phyloP scores from a whole-genome alignment of 768 basidiomycete genomes.

The Strobilomyces confusus region DNA sequence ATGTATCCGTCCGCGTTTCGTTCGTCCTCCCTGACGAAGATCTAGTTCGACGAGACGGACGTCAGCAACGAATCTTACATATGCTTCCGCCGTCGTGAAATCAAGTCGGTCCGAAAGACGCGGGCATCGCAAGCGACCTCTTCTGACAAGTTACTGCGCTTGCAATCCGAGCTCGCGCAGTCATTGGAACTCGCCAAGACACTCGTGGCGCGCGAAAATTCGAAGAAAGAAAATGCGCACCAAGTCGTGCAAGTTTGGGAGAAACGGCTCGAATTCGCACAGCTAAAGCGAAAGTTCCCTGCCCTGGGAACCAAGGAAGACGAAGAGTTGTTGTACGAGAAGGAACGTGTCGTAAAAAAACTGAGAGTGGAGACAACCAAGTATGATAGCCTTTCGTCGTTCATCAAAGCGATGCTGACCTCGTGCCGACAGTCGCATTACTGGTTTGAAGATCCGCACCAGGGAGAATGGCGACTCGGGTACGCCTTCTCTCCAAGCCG shows the following conservation, averaged over 20 bases:
- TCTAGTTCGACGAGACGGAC: constrained; percentile 84
- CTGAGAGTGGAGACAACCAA: constrained; percentile 35
- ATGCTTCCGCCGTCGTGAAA: constrained; percentile 93
- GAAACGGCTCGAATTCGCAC: constrained; percentile 65
- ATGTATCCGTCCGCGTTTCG: constrained; percentile 24
- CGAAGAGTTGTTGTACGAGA: constrained; percentile 71
- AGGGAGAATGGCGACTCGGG: constrained; percentile 40
- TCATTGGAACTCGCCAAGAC: constrained; percentile 70
- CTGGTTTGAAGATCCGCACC: constrained; percentile 51
- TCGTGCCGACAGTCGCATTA: constrained; percentile 36
- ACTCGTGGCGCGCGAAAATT: constrained; percentile 65
- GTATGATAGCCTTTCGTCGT: not conserved
- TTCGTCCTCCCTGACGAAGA: not conserved
- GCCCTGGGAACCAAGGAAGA: constrained; percentile 57
- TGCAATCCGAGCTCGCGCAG: constrained; percentile 70
- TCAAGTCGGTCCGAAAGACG: constrained; percentile 92
- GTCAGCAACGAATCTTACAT: constrained; percentile 90
- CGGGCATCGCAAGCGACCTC: constrained; percentile 86
- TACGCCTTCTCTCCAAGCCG: constrained; percentile 38
- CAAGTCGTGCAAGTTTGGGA: constrained; percentile 73
- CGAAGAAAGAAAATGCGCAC: constrained; percentile 64
- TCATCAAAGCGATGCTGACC: not conserved
- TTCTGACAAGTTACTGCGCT: constrained; percentile 81
- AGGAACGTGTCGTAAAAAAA: constrained; percentile 61
- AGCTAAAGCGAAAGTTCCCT: constrained; percentile 76